Conservation (phyloP, 441 rosid species). For the Bocquillonia castaneifolia region DNA sequence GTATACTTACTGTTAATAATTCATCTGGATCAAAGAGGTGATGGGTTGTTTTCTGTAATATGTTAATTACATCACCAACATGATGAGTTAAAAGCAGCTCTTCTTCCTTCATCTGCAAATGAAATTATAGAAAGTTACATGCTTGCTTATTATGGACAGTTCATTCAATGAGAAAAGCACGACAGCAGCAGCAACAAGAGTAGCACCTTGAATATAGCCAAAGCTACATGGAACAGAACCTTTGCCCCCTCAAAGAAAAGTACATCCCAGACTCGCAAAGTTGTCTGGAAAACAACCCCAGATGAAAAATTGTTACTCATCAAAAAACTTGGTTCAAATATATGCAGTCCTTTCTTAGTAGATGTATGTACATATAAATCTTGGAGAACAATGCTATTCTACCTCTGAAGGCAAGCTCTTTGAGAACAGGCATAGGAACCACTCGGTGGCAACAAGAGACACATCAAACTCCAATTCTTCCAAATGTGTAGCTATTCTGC, state of each 20-base stretch:
- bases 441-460: conserved; percentile 95
- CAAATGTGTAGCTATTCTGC: conserved; percentile 84
- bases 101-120: conserved; percentile 85
- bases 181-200: conserved; percentile 12
- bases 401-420: conserved; percentile 99
- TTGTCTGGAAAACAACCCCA: conserved; percentile 50
- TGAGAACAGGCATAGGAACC: conserved; percentile 97
- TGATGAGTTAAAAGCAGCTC: conserved; percentile 81
- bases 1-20: conserved; percentile 55
- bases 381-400: conserved; percentile 9
- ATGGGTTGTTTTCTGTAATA: conserved; percentile 79
- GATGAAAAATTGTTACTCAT: conserved; percentile 11
- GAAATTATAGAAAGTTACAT: background rate
- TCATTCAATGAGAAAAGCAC: background rate
- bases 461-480: conserved; percentile 89
- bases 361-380: background rate
- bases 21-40: conserved; percentile 96
- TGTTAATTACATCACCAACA: conserved; percentile 84
- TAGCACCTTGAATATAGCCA: conserved; percentile 89
- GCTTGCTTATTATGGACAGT: background rate
- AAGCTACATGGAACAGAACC: conserved; percentile 91
- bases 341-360: background rate
- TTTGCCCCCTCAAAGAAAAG: conserved; percentile 96
- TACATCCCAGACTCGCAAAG: conserved; percentile 94
- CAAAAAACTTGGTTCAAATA: background rate